A percentile compares a stretch with the other conserved stretches of the same genome.
Evolutionary conservation across 1,284 basidiomycete species (phyloP).

Genomic region (Cutaneotrichosporon sp.): DNA sequence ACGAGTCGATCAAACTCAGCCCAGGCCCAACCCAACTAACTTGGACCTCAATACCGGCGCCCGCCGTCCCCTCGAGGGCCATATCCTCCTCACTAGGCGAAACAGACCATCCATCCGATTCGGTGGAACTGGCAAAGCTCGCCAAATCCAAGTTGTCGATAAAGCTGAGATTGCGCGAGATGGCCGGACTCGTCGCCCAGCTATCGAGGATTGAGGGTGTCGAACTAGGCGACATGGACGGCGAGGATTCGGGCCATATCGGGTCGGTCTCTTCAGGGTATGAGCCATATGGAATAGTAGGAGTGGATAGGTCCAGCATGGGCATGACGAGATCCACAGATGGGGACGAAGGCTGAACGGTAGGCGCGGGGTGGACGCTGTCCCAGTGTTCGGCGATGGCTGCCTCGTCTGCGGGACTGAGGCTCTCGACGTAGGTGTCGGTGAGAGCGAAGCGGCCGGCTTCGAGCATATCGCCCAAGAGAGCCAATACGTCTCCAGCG

Average conservation of each 20-base stretch:
- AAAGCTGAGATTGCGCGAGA: neutral
- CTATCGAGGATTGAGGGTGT: conserved; percentile 11
- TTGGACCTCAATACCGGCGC: conserved; percentile 1
- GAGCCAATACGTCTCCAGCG: conserved; percentile 28
- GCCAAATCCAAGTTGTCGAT: neutral
- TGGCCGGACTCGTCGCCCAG: conserved; percentile 10
- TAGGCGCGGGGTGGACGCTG: neutral
- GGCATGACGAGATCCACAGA: conserved; percentile 35
- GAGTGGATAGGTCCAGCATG: conserved; percentile 29
- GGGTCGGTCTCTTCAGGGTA: neutral
- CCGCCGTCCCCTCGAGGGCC: neutral
- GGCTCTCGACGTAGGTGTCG: neutral
- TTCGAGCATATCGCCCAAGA: conserved; percentile 36
- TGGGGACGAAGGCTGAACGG: neutral
- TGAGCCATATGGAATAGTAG: neutral
- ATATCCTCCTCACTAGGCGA: conserved; percentile 4
- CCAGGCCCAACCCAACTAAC: conserved; percentile 13
- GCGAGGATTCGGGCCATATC: conserved; percentile 7
- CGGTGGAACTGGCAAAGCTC: neutral
- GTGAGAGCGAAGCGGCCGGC: conserved; percentile 36
- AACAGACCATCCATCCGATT: conserved; percentile 1
- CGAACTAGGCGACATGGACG: neutral
- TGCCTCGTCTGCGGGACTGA: conserved; percentile 26
- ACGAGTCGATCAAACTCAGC: conserved; percentile 12
- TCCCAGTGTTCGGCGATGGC: conserved; percentile 32